A percentile compares a stretch with the other conserved stretches of the same genome.
These are phyloP conservation scores for Ogataea allantospora DNA, from an alignment of 805 yeast species.

Conservation along the genomic window DNA sequence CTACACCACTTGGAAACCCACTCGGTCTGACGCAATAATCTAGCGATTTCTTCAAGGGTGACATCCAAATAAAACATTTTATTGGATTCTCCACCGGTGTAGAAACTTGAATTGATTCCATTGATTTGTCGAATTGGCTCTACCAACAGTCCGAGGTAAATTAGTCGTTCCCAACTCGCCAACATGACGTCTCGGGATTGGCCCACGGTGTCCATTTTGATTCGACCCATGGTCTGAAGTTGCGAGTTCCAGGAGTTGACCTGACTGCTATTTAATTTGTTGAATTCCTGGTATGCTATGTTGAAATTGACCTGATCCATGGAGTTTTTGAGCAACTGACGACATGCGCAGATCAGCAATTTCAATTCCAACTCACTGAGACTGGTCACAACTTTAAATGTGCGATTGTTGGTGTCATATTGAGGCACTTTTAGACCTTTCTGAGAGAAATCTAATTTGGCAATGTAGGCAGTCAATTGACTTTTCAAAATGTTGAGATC, in stretches of 20 bases:
- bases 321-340: conserved; percentile 61
- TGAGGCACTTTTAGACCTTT: conserved; percentile 4
- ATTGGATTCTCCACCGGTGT: conserved; percentile 38
- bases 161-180: conserved; percentile 73
- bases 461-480: conserved; percentile 42
- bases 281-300: conserved; percentile 69
- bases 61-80: conserved; percentile 52
- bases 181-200: conserved; percentile 50
- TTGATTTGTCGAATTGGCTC: conserved; percentile 26
- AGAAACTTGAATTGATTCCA: conserved; percentile 22
- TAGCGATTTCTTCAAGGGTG: conserved; percentile 48
- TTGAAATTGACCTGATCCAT: conserved; percentile 69
- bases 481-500: conserved; percentile 52
- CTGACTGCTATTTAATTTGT: conserved; percentile 28
- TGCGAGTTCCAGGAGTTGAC: conserved; percentile 33
- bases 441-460: conserved; percentile 4
- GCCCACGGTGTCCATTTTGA: conserved; percentile 12
- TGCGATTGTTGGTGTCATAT: conserved; percentile 12
- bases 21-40: conserved; percentile 12
- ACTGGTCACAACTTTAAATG: conserved; percentile 29
- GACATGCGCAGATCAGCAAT: conserved; percentile 69
- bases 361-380: conserved; percentile 73
- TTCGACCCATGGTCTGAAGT: conserved; percentile 47
- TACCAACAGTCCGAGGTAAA: conserved; percentile 49
- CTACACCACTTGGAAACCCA: conserved; percentile 29